Conservation (phyloP, 108 stramenopile species). For the Conticribra weissflogii region DNA sequence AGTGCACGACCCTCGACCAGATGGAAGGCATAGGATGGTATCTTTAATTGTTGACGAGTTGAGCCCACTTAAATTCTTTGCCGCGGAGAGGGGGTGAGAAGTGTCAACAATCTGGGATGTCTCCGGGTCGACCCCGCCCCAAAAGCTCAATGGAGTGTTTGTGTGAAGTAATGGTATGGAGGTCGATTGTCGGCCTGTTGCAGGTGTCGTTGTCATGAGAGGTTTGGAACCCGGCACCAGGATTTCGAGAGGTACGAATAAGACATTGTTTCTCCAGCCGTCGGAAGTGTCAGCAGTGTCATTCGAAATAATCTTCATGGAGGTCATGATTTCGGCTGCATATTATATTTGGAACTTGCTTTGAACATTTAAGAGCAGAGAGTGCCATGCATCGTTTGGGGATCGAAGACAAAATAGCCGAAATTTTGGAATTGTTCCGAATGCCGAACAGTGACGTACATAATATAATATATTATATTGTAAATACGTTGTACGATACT, state of each 20-base stretch:
- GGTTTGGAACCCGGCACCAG: background rate
- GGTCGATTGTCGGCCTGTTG: background rate
- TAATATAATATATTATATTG: too few relatives aligned
- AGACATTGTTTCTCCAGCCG: background rate
- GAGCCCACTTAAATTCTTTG: background rate
- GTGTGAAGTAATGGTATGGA: conserved; percentile 25
- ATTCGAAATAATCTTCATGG: too few relatives aligned
- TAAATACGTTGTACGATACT: too few relatives aligned
- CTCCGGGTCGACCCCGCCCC: conserved; percentile 84
- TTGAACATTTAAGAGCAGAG: too few relatives aligned
- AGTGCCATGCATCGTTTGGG: too few relatives aligned
- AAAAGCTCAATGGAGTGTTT: conserved; percentile 61
- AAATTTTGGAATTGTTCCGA: too few relatives aligned
- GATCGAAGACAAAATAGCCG: too few relatives aligned
- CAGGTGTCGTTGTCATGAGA: background rate
- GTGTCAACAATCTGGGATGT: conserved; percentile 70
- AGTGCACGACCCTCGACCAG: conserved; percentile 83
- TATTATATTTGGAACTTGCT: too few relatives aligned
- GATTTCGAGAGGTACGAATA: background rate
- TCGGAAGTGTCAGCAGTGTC: background rate
- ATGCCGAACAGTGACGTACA: too few relatives aligned
- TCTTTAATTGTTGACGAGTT: conserved; percentile 29
- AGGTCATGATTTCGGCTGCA: background rate
- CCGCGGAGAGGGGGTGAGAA: conserved; percentile 65
- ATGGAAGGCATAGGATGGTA: conserved; percentile 68